Evolutionary conservation across 169 alveolate species (phyloP).

Genomic region (Cystoisospora suis): DNA sequence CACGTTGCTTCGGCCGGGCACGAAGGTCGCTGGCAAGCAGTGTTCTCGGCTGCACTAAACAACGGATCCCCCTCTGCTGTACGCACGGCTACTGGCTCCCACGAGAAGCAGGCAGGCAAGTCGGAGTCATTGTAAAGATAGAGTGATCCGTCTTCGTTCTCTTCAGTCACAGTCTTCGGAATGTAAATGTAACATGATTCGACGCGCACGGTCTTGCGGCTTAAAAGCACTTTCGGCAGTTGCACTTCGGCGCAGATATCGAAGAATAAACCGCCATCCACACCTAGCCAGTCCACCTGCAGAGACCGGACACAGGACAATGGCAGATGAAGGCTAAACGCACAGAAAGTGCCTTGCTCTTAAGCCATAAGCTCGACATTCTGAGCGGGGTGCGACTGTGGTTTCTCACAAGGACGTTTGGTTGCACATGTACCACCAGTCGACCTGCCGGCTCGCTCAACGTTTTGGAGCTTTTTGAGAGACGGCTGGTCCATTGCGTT

Average conservation of each 20-base stretch:
- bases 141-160: not conserved
- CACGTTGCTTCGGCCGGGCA: too few species aligned
- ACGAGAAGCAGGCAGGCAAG: slow-evolving; percentile 1
- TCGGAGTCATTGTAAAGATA: not conserved
- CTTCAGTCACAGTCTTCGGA: not conserved
- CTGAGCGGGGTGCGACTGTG: not conserved
- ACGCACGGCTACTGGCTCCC: not conserved
- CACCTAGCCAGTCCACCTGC: slow-evolving; percentile 37
- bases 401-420: not conserved
- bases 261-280: not conserved
- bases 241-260: slow-evolving; percentile 2
- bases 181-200: slow-evolving; percentile 1
- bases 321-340: not conserved
- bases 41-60: too few species aligned
- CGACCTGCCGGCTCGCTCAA: too few species aligned
- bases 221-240: not conserved
- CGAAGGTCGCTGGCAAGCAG: too few species aligned
- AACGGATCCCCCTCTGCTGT: not conserved
- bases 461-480: too few species aligned
- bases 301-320: not conserved
- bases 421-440: too few species aligned
- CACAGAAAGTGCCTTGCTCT: not conserved
- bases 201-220: not conserved
- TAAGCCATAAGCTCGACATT: not conserved
- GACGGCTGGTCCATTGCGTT: too few species aligned